phyloP scores from a whole-genome alignment of 371 early-diverging fungal genomes.

The Mycotypha africana region DNA sequence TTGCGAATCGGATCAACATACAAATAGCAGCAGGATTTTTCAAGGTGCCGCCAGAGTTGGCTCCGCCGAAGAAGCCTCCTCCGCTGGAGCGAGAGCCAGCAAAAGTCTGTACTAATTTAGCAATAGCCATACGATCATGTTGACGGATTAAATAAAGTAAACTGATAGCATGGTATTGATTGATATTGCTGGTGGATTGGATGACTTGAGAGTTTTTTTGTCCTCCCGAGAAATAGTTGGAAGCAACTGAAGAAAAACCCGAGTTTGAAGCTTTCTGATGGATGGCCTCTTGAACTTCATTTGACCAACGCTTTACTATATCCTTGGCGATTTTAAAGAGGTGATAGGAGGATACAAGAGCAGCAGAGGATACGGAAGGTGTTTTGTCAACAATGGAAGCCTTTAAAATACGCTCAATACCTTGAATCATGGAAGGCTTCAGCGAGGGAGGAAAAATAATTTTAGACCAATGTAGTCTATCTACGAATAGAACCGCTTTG shows the following conservation, averaged over 20 bases:
- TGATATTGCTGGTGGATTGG: conserved; percentile 65
- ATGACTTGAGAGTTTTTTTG: conserved; percentile 30
- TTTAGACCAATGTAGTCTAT: no score
- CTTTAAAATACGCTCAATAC: conserved; percentile 94
- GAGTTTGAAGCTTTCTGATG: conserved; percentile 61
- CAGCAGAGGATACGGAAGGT: conserved; percentile 85
- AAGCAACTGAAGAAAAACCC: conserved; percentile 34
- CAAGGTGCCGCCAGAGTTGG: conserved; percentile 25
- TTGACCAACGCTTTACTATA: conserved; percentile 83
- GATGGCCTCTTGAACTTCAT: conserved; percentile 88
- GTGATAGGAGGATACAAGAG: conserved; percentile 90
- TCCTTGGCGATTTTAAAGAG: conserved; percentile 79
- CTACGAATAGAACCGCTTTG: no score
- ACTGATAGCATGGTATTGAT: conserved; percentile 97
- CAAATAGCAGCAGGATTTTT: conserved; percentile 87
- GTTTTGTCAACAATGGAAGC: conserved; percentile 96
- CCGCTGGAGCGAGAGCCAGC: conserved; percentile 52
- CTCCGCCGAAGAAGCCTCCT: conserved; percentile 20
- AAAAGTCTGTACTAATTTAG: conserved; percentile 90
- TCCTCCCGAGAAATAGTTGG: conserved; percentile 55
- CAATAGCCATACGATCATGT: conserved; percentile 96
- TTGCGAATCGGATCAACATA: conserved; percentile 88
- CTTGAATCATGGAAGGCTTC: conserved; percentile 91
- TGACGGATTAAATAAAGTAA: conserved; percentile 90
- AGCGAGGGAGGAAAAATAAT: no score